Evolutionary conservation across 257 asterid species (phyloP), one percentile per base, ranked within the genome.

Genomic region (Gentiana dahurica): DNA sequence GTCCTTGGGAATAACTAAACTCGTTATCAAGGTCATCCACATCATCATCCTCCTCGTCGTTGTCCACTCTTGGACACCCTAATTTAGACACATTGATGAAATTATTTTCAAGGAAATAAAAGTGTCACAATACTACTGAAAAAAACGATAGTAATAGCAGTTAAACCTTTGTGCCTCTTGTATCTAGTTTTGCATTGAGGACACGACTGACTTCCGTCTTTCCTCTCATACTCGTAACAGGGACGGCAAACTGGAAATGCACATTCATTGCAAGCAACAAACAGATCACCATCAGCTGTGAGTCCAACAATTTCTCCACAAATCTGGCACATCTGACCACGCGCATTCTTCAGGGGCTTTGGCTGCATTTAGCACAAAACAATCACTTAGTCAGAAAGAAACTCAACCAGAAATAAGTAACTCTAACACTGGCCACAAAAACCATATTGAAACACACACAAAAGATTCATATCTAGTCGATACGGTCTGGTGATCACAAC

Each of bases 221-320:
- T 89, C 53, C 97, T 71, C 71, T 89, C 97, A 3, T 86, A 89
- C 65, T 89, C 97, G 57, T 89, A 89, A 65, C 97, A 89, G 67
- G 90, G 78, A 53, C 95, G 86, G 69, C 96, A 89, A 62, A 86
- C 95, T 7, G 97, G 97, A 72, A 86, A 86, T 35, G 86, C 96
- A 59, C 97, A 89, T 70, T 89, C 97, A 39, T 89, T 82, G 76
- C 97, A 89, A 68, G 96, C 96, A 68, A 90, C 88, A 68, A 90
- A 90, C 9, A 75, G 63, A 54, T 90, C 94, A 15, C 96, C 97
- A 68, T 12, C 73, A 36, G 73, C 77, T 43, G 77, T 67, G 51
- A 77, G 61, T 54, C 94, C 95, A 64, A 90, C 94, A 34, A 79
- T 71, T 62, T 87, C 95, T 43, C 91, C 95, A 74, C 96, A 87